Evolutionary conservation across 2,329 filamentous ascomycete genomes (phyloP).

Genomic region (Pyricularia pennisetigena): DNA sequence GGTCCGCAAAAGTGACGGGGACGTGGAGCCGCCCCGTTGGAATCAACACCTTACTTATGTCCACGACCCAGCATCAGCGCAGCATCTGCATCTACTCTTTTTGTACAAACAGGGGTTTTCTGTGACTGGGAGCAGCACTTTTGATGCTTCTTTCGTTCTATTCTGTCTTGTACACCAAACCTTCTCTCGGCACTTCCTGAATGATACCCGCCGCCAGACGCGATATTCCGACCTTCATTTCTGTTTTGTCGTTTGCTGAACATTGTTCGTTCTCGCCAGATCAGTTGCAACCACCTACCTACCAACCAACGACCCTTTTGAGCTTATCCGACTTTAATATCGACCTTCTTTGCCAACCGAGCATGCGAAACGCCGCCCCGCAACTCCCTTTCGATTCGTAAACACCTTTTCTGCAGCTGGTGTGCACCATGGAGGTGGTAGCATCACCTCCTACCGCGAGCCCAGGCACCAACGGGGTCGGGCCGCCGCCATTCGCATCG

Average conservation of each 20-base stretch:
- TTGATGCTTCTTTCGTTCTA: neutral
- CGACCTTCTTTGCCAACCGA: neutral
- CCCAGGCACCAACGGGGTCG: constrained; percentile 35
- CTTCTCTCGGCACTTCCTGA: neutral
- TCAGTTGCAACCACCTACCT: neutral
- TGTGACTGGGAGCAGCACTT: neutral
- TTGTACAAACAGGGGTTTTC: neutral
- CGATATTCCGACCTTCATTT: neutral
- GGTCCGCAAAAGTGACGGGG: neutral
- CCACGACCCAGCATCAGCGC: neutral
- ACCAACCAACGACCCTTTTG: neutral
- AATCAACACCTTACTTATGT: neutral
- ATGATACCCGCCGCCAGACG: neutral
- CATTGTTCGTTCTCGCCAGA: neutral
- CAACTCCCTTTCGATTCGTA: neutral
- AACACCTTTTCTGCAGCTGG: neutral
- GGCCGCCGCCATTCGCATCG: constrained; percentile 35
- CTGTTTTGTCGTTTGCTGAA: neutral
- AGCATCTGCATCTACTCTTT: neutral
- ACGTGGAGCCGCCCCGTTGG: neutral
- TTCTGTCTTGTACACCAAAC: neutral
- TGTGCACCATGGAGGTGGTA: constrained; percentile 39
- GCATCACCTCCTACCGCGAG: constrained; percentile 33
- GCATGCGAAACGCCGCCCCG: neutral
- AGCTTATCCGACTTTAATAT: neutral